Base-by-base conservation (phyloP, 768 basidiomycete genomes). In the Rhizopogon roseolus region DNA sequence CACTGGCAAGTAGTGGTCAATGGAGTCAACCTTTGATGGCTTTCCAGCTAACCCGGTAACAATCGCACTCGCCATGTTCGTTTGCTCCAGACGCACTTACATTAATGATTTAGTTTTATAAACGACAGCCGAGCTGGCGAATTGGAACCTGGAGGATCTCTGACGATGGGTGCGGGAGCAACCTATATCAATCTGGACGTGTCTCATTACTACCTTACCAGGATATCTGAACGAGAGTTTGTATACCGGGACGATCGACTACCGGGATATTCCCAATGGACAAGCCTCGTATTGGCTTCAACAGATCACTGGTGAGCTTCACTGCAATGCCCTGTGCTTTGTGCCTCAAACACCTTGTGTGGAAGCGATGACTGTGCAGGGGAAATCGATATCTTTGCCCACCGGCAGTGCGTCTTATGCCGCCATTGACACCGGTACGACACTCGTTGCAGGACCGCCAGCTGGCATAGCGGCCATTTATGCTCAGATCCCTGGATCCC, bases 121-220 rank as follows among this genome's bases (percentile, higher is more conserved):
- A 78, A 84, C 57, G 74, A 70, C n/a, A 64, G 74, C 1, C 39
- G 59, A 3, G 75, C 74, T 0, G 58, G 71, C 36, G 29, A 56
- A 0, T 65, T 81, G 37, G 85, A 89, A 63, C 79, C 80, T 41
- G 91, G 91, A 62, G 90, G 91, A 11, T 77, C 81, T 1, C 86
- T 93, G 61, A 81, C 79, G 0, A 79, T 91, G 75, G 89, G 89
- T 77, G 11, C 49, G 36, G 16, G 14, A 25, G 43, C 5, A 49
- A 48, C n/a, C 22, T 10, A 66, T 46, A 69, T 60, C 4, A 6
- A 6, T 38, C 25, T 17, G 19, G 8, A 13, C 5, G 11, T 25
- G 4, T 3, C 51, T 62, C n/a, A n/a, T n/a, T n/a, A 61, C 32
- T 54, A 43, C 9, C 0, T 49, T 22, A 45, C 62, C 71, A 79